These are phyloP conservation scores for Cladosporium sp. DNA, from an alignment of 2,329 filamentous ascomycete genomes.

Conservation along the genomic window DNA sequence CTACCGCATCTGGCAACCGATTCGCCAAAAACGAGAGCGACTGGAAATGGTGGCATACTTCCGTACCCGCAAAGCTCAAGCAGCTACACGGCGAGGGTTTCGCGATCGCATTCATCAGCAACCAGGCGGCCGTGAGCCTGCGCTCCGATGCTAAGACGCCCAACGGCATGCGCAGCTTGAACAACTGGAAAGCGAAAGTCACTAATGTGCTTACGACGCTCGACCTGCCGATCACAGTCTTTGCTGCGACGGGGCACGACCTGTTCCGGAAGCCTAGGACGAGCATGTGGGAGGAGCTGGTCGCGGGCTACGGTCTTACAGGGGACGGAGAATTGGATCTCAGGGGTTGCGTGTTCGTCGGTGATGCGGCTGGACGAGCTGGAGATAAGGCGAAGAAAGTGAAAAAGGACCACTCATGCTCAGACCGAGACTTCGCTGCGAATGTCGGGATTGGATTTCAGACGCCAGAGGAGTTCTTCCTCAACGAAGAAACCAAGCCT, in stretches of 20 bases:
- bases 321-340: conserved; percentile 57
- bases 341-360: conserved; percentile 72
- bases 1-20: conserved; percentile 70
- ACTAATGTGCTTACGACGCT: conserved; percentile 62
- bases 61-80: conserved; percentile 61
- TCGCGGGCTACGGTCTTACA: conserved; percentile 46
- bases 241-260: conserved; percentile 80
- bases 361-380: conserved; percentile 59
- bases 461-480: conserved; percentile 90
- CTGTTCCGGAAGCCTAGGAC: conserved; percentile 76
- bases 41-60: conserved; percentile 89
- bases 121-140: conserved; percentile 77
- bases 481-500: conserved; percentile 57
- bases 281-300: conserved; percentile 77
- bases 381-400: conserved; percentile 32
- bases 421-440: conserved; percentile 69
- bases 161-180: conserved; percentile 58
- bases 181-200: conserved; percentile 78
- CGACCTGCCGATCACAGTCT: conserved; percentile 70
- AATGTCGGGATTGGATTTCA: conserved; percentile 76
- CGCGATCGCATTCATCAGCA: conserved; percentile 73
- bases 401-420: conserved; percentile 53
- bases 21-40: conserved; percentile 66
- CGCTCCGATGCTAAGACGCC: conserved; percentile 64
- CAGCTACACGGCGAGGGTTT: conserved; percentile 69